These are phyloP conservation scores for Helenozyma rhizophorensis DNA, from an alignment of 805 yeast genomes.

Conservation along the genomic window DNA sequence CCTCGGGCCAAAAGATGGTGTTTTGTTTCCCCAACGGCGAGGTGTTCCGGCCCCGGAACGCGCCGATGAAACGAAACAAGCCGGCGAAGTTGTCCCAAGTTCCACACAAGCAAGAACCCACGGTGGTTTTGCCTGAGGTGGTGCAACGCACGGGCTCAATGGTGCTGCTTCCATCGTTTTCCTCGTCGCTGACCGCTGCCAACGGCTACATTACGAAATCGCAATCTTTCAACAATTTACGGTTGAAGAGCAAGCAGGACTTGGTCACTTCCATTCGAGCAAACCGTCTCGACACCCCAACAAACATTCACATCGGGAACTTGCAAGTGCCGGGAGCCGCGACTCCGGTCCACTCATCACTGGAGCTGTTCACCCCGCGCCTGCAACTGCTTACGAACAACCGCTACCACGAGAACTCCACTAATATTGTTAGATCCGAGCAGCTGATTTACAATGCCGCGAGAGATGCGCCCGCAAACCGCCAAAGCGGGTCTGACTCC, in stretches of 20 bases:
- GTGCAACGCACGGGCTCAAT: constrained; percentile 9
- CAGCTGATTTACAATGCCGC: constrained; percentile 3
- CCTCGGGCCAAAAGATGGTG: constrained; percentile 13
- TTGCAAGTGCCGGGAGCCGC: constrained; percentile 1
- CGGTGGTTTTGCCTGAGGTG: constrained; percentile 3
- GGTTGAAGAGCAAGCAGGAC: constrained; percentile 13
- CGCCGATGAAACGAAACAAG: constrained; percentile 36
- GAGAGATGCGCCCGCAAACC: neutral
- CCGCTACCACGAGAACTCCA: constrained; percentile 12
- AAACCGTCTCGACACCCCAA: constrained; percentile 22
- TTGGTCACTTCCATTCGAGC: constrained; percentile 21
- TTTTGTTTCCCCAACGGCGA: constrained; percentile 53
- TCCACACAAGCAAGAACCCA: constrained; percentile 1
- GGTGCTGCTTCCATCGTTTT: constrained; percentile 9
- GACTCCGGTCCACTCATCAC: constrained; percentile 1
- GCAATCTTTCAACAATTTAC: constrained; percentile 16
- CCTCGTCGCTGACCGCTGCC: neutral
- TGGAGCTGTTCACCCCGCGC: constrained; percentile 2
- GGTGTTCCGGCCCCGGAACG: constrained; percentile 43
- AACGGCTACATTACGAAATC: constrained; percentile 7
- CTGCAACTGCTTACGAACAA: constrained; percentile 14
- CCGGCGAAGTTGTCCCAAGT: constrained; percentile 31
- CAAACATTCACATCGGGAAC: constrained; percentile 16
- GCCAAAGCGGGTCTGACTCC: constrained; percentile 11
- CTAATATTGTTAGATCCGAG: constrained; percentile 15